A percentile compares a stretch with the other conserved stretches of the same genome.
These are phyloP conservation scores for Brasilioporus rufonigricans DNA, from an alignment of 768 basidiomycete species.

Conservation along the genomic window DNA sequence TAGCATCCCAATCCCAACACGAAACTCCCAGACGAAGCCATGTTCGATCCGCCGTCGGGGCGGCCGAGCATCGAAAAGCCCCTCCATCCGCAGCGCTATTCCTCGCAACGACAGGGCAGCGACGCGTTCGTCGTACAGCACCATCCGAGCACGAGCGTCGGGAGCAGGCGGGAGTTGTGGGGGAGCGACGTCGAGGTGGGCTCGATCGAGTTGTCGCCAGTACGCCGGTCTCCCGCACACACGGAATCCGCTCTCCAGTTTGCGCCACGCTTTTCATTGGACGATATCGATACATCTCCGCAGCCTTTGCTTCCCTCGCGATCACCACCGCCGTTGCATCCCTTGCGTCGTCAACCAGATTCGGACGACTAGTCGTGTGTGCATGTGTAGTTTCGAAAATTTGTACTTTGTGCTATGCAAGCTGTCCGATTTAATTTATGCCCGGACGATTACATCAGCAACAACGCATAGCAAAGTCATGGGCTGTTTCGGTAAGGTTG, in stretches of 20 bases:
- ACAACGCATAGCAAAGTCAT: not conserved
- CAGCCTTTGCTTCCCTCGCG: conserved; percentile 1
- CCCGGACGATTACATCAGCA: conserved; percentile 9
- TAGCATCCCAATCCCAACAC: no score
- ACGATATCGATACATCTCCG: not conserved
- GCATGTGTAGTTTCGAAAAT: not conserved
- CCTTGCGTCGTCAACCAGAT: conserved; percentile 26
- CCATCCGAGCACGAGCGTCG: conserved; percentile 12
- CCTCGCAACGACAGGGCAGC: no score
- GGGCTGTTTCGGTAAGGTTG: not conserved
- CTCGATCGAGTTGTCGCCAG: conserved; percentile 1
- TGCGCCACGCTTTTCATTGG: conserved; percentile 11
- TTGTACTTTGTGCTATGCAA: conserved; percentile 7
- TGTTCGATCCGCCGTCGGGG: conserved; percentile 9
- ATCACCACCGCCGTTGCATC: conserved; percentile 19
- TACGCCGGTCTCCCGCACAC: conserved; percentile 7
- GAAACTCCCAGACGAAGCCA: no score
- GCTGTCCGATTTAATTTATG: no score
- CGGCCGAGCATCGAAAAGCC: conserved; percentile 20
- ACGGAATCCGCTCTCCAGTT: conserved; percentile 10
- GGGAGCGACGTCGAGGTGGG: conserved; percentile 16
- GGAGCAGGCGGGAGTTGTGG: conserved; percentile 24
- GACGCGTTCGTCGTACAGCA: no score
- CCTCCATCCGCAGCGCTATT: conserved; percentile 22
- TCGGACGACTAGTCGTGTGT: not conserved